Evolutionary conservation across 176 grass and related monocot species (phyloP), one percentile per base, ranked within the genome.

Genomic region (Oryza rufipogon): DNA sequence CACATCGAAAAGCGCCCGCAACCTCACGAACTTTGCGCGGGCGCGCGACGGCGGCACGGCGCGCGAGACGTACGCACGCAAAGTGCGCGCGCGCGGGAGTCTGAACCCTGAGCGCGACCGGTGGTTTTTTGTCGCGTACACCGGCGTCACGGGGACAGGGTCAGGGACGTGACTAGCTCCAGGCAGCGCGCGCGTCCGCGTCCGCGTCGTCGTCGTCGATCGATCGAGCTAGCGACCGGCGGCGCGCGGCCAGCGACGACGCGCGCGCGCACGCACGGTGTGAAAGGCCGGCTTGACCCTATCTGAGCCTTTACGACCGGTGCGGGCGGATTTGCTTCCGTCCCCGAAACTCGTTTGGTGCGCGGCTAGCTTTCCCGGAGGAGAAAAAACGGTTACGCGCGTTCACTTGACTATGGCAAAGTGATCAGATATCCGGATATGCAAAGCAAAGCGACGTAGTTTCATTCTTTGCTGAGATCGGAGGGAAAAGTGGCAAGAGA

Each of bases 231-330:
- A 48, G 9, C 46, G 46, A 13, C 9, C 39, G 81, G 44, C 73
- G 72, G 44, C 73, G 72, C 64, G 34, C 34, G 34, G 34, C 33
- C 33, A 30, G 28, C 13, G 67, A 23, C 46, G 34, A 33, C 26
- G 26, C 26, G 26, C 65, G 47, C 51, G 41, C n/a, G 26, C 32
- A 5, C 58, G 58, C 58, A 63, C 2, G 8, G 87, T 84, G 87
- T 74, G 81, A 88, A 88, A 71, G 68, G 69, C 19, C 7, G 34
- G 5, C 34, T 74, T 88, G 76, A 81, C 77, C 42, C 42, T 44
- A 44, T 44, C 42, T 44, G 42, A 9, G 42, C 42, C 42, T 76
- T 9, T 34, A 12, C 10, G 64, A 77, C 67, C 82, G 61, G 61
- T 74, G 28, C 30, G 17, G 17, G 25, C 49, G 74, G 74, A 34